Evolutionary conservation across 225 moss, liverwort and hornwort species (phyloP).

Genomic region (Straminergon stramineum): DNA sequence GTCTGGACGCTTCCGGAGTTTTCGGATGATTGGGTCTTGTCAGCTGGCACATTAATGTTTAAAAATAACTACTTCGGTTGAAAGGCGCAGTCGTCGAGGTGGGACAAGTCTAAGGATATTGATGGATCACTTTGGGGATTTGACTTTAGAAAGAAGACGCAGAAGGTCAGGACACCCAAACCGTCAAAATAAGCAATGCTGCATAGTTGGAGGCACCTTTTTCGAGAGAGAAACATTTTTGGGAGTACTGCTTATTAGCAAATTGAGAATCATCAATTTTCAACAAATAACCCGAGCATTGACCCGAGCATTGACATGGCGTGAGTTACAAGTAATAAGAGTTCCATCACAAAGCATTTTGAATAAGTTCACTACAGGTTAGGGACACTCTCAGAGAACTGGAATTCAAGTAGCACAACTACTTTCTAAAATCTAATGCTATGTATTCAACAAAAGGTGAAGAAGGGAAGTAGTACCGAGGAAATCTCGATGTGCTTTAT

Average conservation of each 20-base stretch:
- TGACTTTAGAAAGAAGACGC: background rate
- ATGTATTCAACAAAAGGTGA: background rate
- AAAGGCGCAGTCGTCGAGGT: background rate
- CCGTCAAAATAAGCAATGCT: no score
- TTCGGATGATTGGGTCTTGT: background rate
- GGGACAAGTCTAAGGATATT: background rate
- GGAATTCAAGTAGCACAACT: background rate
- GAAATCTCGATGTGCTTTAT: background rate
- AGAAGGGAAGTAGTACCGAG: background rate
- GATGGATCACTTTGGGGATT: background rate
- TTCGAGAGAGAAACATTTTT: background rate
- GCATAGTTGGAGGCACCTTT: background rate
- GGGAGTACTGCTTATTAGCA: no score
- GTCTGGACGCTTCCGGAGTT: background rate
- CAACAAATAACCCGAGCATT: no score
- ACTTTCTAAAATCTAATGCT: background rate
- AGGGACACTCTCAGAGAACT: background rate
- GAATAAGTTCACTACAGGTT: background rate
- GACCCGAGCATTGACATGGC: no score
- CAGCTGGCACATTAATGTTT: background rate
- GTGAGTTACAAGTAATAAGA: background rate
- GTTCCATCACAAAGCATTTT: background rate
- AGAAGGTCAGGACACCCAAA: background rate
- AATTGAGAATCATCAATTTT: background rate
- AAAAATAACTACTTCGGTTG: background rate